Evolutionary conservation across 164 flowering plant genomes (phyloP).

Genomic region (Stephania cephalantha): DNA sequence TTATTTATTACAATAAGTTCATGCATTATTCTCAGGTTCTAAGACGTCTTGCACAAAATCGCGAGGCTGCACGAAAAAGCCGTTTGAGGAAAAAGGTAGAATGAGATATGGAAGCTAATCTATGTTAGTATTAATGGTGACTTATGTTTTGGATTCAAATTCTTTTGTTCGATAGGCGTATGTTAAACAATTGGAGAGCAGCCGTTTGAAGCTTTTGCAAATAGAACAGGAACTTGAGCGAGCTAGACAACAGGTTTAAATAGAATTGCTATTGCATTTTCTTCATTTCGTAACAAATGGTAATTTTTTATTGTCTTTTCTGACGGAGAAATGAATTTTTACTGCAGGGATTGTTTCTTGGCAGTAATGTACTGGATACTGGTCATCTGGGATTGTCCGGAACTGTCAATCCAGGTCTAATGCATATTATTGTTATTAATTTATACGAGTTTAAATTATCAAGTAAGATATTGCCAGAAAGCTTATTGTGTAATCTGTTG

Average conservation of each 20-base stretch:
- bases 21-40: slow-evolving; percentile 37
- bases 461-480: neutral
- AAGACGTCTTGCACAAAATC: slow-evolving; percentile 95
- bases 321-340: slow-evolving; percentile 5
- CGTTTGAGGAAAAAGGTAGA: slow-evolving; percentile 87
- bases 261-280: neutral
- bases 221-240: slow-evolving; percentile 86
- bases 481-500: neutral
- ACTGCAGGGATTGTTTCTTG: slow-evolving; percentile 56
- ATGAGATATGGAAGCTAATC: neutral
- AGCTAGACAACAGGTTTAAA: slow-evolving; percentile 70
- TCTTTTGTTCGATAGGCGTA: slow-evolving; percentile 55
- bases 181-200: slow-evolving; percentile 84
- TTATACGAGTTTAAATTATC: neutral
- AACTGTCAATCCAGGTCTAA: slow-evolving; percentile 58
- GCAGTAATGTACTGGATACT: slow-evolving; percentile 50
- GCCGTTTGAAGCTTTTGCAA: slow-evolving; percentile 73
- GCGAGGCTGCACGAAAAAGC: slow-evolving; percentile 99
- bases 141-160: neutral
- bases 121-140: neutral
- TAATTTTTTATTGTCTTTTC: neutral
- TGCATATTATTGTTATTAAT: neutral
- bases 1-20: neutral
- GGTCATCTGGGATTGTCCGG: slow-evolving; percentile 33
- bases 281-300: neutral